A percentile compares a stretch with the other conserved stretches of the same genome.
These are phyloP conservation scores for Aspergillus tamarii DNA, from an alignment of 2,329 filamentous ascomycete genomes.

Conservation along the genomic window DNA sequence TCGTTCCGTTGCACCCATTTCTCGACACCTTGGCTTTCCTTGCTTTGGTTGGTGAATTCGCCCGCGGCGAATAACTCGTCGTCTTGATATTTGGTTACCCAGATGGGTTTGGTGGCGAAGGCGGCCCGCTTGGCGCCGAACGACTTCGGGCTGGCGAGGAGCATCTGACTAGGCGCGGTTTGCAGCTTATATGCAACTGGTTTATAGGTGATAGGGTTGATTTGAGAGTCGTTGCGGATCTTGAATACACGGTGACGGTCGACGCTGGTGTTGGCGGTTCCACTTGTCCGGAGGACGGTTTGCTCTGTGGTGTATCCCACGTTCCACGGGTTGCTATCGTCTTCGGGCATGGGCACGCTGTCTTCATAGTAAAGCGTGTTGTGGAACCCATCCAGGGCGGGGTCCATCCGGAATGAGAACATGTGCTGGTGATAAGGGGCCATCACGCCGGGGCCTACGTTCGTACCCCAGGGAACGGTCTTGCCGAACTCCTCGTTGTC, in stretches of 20 bases:
- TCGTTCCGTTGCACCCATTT: constrained; percentile 54
- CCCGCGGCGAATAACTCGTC: constrained; percentile 58
- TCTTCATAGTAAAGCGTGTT: constrained; percentile 63
- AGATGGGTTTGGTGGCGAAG: constrained; percentile 59
- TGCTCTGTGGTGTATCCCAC: constrained; percentile 54
- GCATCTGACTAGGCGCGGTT: constrained; percentile 60
- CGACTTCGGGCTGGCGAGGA: constrained; percentile 53
- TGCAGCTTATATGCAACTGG: constrained; percentile 61
- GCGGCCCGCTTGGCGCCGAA: constrained; percentile 55
- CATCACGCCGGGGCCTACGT: constrained; percentile 70
- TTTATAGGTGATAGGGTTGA: constrained; percentile 58
- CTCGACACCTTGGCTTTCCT: constrained; percentile 56
- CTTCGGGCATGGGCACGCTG: constrained; percentile 63
- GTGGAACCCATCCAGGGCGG: constrained; percentile 60
- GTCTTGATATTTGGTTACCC: constrained; percentile 60
- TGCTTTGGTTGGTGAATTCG: constrained; percentile 61
- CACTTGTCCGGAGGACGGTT: constrained; percentile 52
- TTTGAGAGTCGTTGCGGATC: constrained; percentile 57
- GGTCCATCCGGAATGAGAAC: constrained; percentile 68
- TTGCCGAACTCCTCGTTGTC: constrained; percentile 59
- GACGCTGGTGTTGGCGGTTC: constrained; percentile 53
- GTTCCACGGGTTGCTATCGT: constrained; percentile 54
- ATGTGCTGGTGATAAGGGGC: constrained; percentile 76
- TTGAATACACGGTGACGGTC: constrained; percentile 59
- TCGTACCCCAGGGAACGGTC: constrained; percentile 67